Percentiles rank a stretch among this genome's conserved stretches.
Evolutionary conservation across 345 rosid genomes (phyloP).

Genomic region (Eucalyptus polyanthemos): DNA sequence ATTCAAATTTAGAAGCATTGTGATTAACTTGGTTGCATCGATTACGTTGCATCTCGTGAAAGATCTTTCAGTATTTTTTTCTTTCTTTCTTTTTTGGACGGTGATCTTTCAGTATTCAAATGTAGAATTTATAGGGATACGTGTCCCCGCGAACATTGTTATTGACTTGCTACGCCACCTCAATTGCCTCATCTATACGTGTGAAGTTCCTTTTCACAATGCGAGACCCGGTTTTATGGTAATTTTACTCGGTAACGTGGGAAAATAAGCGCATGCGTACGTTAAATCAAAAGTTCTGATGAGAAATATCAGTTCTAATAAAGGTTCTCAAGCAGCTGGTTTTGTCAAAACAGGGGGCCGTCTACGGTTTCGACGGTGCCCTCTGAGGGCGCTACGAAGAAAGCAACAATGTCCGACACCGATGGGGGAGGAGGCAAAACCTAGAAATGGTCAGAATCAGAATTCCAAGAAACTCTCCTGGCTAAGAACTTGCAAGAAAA

Average conservation of each 20-base stretch:
- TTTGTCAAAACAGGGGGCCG: neutral
- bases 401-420: neutral
- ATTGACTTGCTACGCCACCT: neutral
- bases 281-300: neutral
- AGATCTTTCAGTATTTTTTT: neutral
- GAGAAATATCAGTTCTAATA: neutral
- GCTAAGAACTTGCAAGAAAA: neutral
- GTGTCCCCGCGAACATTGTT: neutral
- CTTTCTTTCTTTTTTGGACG: too few species aligned
- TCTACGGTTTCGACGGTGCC: neutral
- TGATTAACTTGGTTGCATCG: too few species aligned
- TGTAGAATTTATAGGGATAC: neutral
- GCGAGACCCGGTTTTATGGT: neutral
- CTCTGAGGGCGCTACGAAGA: neutral
- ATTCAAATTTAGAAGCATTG: neutral
- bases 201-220: neutral
- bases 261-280: neutral
- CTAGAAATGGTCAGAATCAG: neutral
- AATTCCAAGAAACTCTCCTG: neutral
- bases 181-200: neutral
- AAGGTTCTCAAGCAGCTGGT: neutral
- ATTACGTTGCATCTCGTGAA: neutral
- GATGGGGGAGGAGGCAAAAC: neutral
- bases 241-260: neutral
- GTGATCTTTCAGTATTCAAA: neutral